phyloP scores from a whole-genome alignment of 139 green algal species.

The Mychonastes homosphaera region DNA sequence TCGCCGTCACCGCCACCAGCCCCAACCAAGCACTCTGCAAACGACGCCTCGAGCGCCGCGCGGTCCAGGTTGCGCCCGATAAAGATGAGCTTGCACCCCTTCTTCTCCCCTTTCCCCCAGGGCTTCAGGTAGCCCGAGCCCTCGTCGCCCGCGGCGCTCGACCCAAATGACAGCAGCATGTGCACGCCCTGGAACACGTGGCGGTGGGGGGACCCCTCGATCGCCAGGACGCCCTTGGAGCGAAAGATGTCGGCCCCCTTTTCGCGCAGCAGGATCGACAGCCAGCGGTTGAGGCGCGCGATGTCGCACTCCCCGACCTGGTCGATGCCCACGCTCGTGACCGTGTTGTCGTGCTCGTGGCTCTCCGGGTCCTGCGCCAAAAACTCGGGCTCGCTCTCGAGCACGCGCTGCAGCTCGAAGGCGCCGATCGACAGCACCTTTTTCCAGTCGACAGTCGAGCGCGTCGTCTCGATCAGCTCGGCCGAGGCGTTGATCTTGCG shows the following conservation, averaged over 20 bases:
- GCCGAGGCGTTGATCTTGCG: constrained; percentile 51
- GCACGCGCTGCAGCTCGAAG: constrained; percentile 56
- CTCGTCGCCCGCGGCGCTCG: constrained; percentile 46
- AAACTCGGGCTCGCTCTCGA: constrained; percentile 61
- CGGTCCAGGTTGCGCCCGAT: constrained; percentile 88
- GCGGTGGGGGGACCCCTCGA: constrained; percentile 54
- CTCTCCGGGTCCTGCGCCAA: too few relatives aligned
- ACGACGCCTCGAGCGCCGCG: constrained; percentile 68
- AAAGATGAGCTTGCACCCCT: constrained; percentile 78
- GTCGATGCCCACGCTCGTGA: constrained; percentile 2
- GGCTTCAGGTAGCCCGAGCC: constrained; percentile 44
- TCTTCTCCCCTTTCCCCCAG: constrained; percentile 45
- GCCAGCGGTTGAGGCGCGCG: constrained; percentile 56
- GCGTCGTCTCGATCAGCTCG: constrained; percentile 51
- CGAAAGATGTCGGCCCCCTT: constrained; percentile 73
- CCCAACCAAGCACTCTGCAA: too few relatives aligned
- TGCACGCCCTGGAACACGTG: constrained; percentile 75
- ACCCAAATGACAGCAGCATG: constrained; percentile 73
- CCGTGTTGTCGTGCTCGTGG: not conserved
- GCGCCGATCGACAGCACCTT: constrained; percentile 53
- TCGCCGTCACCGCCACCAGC: too few relatives aligned
- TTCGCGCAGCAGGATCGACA: constrained; percentile 49
- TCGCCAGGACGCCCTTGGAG: constrained; percentile 65
- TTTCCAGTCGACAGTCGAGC: constrained; percentile 28
- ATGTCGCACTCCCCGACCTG: constrained; percentile 36